Evolutionary conservation across 805 yeast genomes (phyloP), one percentile per base, ranked within the genome.

Genomic region (Jamesozyma rosinii): DNA sequence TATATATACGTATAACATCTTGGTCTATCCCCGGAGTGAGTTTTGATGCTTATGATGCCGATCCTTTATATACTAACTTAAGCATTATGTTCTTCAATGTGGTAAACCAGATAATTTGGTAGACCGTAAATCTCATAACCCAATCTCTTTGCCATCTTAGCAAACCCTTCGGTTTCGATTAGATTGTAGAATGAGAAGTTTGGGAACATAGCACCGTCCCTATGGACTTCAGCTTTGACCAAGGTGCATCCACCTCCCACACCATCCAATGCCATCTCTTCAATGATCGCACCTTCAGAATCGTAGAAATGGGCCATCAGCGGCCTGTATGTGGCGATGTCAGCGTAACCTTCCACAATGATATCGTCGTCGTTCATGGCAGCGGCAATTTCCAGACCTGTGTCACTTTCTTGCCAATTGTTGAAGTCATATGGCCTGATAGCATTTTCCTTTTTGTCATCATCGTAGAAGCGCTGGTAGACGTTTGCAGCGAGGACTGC

Each of bases 161-260:
- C 97, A 66, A 92, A 92, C 15, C 98, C 98, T 67, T 92, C 98
- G 9, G 97, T 89, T 69, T 92, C 98, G 50, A 92, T 88, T 63
- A 92, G 73, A 63, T 92, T 95, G 63, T 90, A 89, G 71, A 92
- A 92, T 47, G 98, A 92, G 77, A 92, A 92, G 40, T 94, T 85
- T 15, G 99, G 98, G 77, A 92, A 92, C 97, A 92, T 90, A 43
- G 97, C 97, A 41, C 99, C 99, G 64, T 92, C 98, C 62, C 98
- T 76, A 66, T 92, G 99, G 42, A 92, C 99, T 53, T 89, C 97
- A 10, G 97, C 95, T 60, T 90, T 87, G 26, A 92, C 99, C 66
- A 92, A 63, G 27, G 95, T 80, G 35, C 97, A 95, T 19, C 97
- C 95, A 49, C 97, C 97, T 42, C 98, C 98, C 45, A 92, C 97